Evolutionary conservation across 208 protist species (phyloP).

Genomic region (Acanthamoeba triangularis): DNA sequence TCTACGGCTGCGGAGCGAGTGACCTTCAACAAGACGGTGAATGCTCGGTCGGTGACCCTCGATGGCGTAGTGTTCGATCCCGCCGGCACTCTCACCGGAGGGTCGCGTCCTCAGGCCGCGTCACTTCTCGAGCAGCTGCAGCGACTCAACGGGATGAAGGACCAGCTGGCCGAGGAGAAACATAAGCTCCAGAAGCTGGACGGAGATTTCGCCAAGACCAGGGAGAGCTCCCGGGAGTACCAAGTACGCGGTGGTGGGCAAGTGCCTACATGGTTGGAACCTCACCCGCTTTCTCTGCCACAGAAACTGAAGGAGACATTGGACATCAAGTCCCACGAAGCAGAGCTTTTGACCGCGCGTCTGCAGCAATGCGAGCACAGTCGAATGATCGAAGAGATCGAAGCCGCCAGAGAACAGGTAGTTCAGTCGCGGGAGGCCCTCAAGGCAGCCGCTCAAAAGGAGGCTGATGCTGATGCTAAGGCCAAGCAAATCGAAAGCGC

Average conservation of each 20-base stretch:
- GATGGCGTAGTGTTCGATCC: slow-evolving; percentile 99
- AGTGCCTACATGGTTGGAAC: background rate
- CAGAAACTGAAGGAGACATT: slow-evolving; percentile 45
- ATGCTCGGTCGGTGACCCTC: slow-evolving; percentile 97
- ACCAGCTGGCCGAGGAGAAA: slow-evolving; percentile 81
- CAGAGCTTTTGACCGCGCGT: background rate
- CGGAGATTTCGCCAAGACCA: slow-evolving; percentile 84
- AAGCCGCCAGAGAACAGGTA: background rate
- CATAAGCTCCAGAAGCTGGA: slow-evolving; percentile 88
- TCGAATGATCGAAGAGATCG: slow-evolving; percentile 34
- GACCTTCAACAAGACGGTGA: slow-evolving; percentile 90
- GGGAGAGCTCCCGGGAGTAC: background rate
- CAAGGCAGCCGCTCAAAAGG: background rate
- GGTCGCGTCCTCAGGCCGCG: slow-evolving; percentile 85
- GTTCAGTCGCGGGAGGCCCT: background rate
- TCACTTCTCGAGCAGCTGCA: slow-evolving; percentile 81
- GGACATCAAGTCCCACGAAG: slow-evolving; percentile 74
- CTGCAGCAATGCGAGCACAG: slow-evolving; percentile 50
- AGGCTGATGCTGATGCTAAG: slow-evolving; percentile 47
- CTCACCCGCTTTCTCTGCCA: background rate
- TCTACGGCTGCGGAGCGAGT: slow-evolving; percentile 81
- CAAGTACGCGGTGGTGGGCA: background rate
- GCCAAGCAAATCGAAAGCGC: slow-evolving; percentile 35
- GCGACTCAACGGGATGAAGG: slow-evolving; percentile 82
- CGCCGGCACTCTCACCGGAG: slow-evolving; percentile 98